Base-by-base conservation (phyloP, 306 rosid genomes). In the Prunus campanulata region DNA sequence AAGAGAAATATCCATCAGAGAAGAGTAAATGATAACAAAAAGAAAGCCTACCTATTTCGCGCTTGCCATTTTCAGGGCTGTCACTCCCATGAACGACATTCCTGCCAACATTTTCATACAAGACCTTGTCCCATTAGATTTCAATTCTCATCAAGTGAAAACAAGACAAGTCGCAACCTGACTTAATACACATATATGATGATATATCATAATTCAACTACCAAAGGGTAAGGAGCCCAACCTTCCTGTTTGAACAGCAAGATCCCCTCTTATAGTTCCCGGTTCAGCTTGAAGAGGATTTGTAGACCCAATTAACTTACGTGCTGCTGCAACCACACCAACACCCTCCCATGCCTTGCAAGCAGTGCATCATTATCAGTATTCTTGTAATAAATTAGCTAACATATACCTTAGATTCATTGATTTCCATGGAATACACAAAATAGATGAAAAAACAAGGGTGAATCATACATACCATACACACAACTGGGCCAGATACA, bases 271-370 rank as follows among this genome's bases (percentile, higher is more conserved):
- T 67, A 96, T 93, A 64, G 99, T 91, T 89, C 98, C 98, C 8
- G 99, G 99, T 78, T 93, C 97, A 61, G 98, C 98, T 82, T 88
- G 96, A 48, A 96, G 98, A 72, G 99, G 98, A 83, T 96, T 79
- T 44, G 98, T 93, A 59, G 93, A 85, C 77, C 99, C 99, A 51
- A 96, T 93, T 49, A 96, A 90, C 88, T 96, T 96, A 0, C 99
- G 98, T 11, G 98, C 93, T 11, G 99, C 93, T 56, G 97, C 89
- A 71, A 96, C 97, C 42, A 91, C 90, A 7, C 97, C 99, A 80
- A 93, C 86, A n/a, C 98, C 99, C 84, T 96, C 99, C 98, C 99
- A 96, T 68, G 96, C 99, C 99, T 96, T 54, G 74, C 74, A 61
- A 84, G 48, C 35, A 85, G 64, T 48, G 69, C 71, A 88, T 66